Evolutionary conservation across 352 stramenopile genomes (phyloP), one percentile per base, ranked within the genome.

Genomic region (Elongisporangium senticosum): DNA sequence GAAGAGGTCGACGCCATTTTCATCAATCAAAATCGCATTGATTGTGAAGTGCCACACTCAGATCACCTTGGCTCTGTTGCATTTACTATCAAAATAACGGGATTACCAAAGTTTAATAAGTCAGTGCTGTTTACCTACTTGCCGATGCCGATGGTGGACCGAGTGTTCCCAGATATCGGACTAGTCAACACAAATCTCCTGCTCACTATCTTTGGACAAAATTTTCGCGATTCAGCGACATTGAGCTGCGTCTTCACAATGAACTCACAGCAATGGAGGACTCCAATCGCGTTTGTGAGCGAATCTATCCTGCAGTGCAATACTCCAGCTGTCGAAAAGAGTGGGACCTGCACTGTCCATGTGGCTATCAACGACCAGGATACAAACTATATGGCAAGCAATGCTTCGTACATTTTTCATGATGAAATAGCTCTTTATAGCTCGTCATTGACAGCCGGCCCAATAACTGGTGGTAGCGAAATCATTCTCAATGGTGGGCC

Each of bases 351-450:
- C 43, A 47, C 43, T 5, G 49, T 79, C n/a, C 49, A 49, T 26
- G 52, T 76, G 20, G 74, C 71, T 2, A 77, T 72, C 48, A 79
- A 76, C 48, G 65, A 28, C 13, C 56, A 74, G 50, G 57, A 79
- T 28, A 65, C 64, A 52, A 74, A 68, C 0, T 14, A 17, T 1
- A 1, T 4, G 23, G 33, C 26, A 2, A 22, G 54, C 17, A 17
- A 23, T 54, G 43, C 53, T 4, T 7, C 39, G 1, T 49, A 71
- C 50, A 53, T n/a, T 11, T 22, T 68, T 14, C 63, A 74, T 33
- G 53, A 54, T 0, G 49, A 74, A 2, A 24, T 71, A 23, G 7
- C 59, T 7, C 47, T 74, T 22, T 26, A 55, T 2, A 49, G 13
- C 23, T 33, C 58, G 10, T 76, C 68, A 2, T 39, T 72, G 1